Percentiles rank a stretch among this genome's conserved stretches.
Evolutionary conservation across 2,329 filamentous ascomycete species (phyloP).

Genomic region (Daldinia eschscholtzii): DNA sequence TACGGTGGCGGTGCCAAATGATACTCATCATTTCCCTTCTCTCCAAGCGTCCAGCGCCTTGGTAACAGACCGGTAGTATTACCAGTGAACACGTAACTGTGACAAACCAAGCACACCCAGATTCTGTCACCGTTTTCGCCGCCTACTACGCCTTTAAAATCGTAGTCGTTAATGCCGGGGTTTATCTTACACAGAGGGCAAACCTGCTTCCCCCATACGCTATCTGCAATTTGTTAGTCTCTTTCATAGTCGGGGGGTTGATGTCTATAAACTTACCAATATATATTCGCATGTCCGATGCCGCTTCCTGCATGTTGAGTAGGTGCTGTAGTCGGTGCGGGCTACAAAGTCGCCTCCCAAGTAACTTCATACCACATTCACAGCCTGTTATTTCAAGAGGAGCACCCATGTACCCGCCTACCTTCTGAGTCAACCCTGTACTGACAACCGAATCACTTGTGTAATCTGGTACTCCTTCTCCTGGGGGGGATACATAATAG

Average conservation of each 20-base stretch:
- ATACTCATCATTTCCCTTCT: background rate
- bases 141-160: background rate
- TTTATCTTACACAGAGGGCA: constrained; percentile 20
- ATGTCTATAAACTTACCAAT: no score
- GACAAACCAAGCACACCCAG: constrained; percentile 29
- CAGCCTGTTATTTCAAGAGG: constrained; percentile 27
- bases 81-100: constrained; percentile 1
- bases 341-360: constrained; percentile 28
- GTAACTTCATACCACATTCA: constrained; percentile 26
- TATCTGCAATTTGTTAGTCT: background rate
- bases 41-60: background rate
- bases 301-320: constrained; percentile 9
- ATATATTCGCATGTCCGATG: constrained; percentile 12
- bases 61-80: background rate
- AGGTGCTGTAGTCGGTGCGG: constrained; percentile 34
- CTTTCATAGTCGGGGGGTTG: no score
- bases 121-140: background rate
- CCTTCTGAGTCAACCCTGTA: background rate
- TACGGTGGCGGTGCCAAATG: background rate
- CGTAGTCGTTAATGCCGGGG: constrained; percentile 12
- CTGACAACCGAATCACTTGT: background rate
- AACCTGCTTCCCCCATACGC: constrained; percentile 22
- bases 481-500: background rate
- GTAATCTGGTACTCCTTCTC: background rate
- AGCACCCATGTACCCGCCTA: constrained; percentile 9